Percentiles rank a stretch among this genome's conserved stretches.
Evolutionary conservation across 2,329 filamentous ascomycete genomes (phyloP).

Genomic region (Xylariaceae sp.): DNA sequence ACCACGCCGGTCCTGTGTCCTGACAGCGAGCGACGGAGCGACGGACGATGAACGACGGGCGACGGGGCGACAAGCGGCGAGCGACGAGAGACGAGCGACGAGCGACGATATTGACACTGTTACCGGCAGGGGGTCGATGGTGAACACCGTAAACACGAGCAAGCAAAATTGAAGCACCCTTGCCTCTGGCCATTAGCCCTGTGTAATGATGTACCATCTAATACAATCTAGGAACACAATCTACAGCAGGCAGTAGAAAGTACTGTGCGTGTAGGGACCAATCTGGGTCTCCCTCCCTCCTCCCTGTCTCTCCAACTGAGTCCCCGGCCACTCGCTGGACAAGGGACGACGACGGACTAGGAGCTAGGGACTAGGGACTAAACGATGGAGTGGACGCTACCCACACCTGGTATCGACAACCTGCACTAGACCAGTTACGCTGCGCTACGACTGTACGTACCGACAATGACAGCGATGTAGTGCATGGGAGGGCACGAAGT

Average conservation of each 20-base stretch:
- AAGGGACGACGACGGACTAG: background rate
- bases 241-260: constrained; percentile 5
- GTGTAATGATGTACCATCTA: constrained; percentile 2
- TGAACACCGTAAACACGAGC: constrained; percentile 11
- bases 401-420: too few species aligned
- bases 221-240: background rate
- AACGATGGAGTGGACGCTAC: background rate
- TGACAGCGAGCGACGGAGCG: too few species aligned
- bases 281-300: constrained; percentile 16
- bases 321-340: constrained; percentile 9
- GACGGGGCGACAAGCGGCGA: constrained; percentile 5
- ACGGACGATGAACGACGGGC: constrained; percentile 12
- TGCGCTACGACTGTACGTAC: constrained; percentile 6
- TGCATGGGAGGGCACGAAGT: too few species aligned
- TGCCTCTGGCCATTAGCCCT: constrained; percentile 11
- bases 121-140: constrained; percentile 3
- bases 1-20: too few species aligned
- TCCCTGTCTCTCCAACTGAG: constrained; percentile 17
- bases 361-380: too few species aligned
- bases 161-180: constrained; percentile 13
- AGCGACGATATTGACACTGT: constrained; percentile 10
- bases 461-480: too few species aligned
- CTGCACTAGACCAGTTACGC: background rate
- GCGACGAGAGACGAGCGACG: background rate
- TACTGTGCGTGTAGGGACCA: constrained; percentile 19